Percentiles rank a stretch among this genome's conserved stretches.
Conservation (phyloP, 2,329 filamentous ascomycete species). For the Phaeosphaeria sp. region DNA sequence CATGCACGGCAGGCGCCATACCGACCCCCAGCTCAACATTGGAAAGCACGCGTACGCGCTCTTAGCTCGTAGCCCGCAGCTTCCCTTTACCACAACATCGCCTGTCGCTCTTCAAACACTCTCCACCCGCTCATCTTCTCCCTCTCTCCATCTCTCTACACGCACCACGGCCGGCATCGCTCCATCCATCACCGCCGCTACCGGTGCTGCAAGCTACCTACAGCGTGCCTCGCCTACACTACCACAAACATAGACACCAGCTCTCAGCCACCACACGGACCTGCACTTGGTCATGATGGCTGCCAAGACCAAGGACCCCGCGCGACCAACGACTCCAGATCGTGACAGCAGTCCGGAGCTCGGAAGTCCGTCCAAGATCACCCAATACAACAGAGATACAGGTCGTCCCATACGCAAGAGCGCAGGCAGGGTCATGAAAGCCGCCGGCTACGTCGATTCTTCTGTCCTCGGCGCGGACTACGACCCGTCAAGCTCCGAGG, state of each 20-base stretch:
- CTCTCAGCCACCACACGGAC: no score
- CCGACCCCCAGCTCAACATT: background rate
- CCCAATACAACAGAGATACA: constrained; percentile 48
- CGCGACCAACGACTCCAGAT: constrained; percentile 1
- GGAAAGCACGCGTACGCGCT: background rate
- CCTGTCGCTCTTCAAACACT: background rate
- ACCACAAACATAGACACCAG: no score
- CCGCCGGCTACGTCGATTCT: constrained; percentile 52
- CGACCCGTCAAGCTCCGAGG: constrained; percentile 27
- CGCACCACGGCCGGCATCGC: no score
- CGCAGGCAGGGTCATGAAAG: constrained; percentile 43
- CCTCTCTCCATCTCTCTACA: background rate
- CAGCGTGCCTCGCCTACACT: background rate
- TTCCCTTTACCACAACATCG: background rate
- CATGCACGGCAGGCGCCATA: background rate
- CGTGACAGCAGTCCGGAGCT: constrained; percentile 38
- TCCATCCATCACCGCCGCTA: constrained; percentile 13
- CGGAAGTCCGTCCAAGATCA: constrained; percentile 30
- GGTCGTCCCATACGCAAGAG: constrained; percentile 53
- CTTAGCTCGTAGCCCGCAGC: background rate
- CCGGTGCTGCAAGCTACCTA: no score
- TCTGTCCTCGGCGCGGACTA: constrained; percentile 43
- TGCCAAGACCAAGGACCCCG: constrained; percentile 1
- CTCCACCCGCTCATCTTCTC: background rate
- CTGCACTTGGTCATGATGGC: constrained; percentile 13